phyloP scores from a whole-genome alignment of 805 yeast species.

The Candida cerambycidarum region DNA sequence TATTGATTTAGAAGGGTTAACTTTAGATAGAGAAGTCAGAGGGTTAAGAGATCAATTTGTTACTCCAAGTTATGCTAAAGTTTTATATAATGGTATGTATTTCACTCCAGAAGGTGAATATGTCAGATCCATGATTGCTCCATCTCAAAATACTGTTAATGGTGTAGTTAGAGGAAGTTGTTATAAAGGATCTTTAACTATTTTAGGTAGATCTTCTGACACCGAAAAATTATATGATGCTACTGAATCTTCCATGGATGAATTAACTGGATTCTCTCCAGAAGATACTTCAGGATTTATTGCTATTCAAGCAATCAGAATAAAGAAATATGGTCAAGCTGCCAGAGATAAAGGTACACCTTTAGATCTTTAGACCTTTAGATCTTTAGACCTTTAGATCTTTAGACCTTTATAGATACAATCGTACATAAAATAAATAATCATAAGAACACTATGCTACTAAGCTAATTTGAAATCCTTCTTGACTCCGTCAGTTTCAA shows the following conservation, averaged over 20 bases:
- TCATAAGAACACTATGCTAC: background rate
- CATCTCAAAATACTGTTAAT: slow-evolving; percentile 93
- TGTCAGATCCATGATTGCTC: slow-evolving; percentile 88
- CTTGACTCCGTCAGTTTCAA: background rate
- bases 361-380: slow-evolving; percentile 48
- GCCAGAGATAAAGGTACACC: slow-evolving; percentile 75
- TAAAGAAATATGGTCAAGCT: slow-evolving; percentile 96
- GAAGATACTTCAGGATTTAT: slow-evolving; percentile 97
- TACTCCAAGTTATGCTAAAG: slow-evolving; percentile 85
- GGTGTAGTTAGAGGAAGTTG: slow-evolving; percentile 93
- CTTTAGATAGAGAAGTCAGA: slow-evolving; percentile 96
- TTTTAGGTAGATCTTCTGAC: slow-evolving; percentile 91
- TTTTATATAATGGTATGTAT: slow-evolving; percentile 95
- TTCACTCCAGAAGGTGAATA: slow-evolving; percentile 98
- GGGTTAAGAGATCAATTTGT: slow-evolving; percentile 95
- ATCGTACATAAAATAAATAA: background rate
- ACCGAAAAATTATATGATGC: slow-evolving; percentile 98
- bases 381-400: slow-evolving; percentile 45
- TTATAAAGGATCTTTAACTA: slow-evolving; percentile 83
- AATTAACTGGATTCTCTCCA: slow-evolving; percentile 95
- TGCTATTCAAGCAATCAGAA: slow-evolving; percentile 96
- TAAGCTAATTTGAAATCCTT: slow-evolving; percentile 3
- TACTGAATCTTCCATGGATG: slow-evolving; percentile 98
- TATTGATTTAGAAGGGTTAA: slow-evolving; percentile 95
- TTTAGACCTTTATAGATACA: slow-evolving; percentile 26